Evolutionary conservation across 2,329 filamentous ascomycete species (phyloP), one percentile per base, ranked within the genome.

Genomic region (Trichoderma asperellum): DNA sequence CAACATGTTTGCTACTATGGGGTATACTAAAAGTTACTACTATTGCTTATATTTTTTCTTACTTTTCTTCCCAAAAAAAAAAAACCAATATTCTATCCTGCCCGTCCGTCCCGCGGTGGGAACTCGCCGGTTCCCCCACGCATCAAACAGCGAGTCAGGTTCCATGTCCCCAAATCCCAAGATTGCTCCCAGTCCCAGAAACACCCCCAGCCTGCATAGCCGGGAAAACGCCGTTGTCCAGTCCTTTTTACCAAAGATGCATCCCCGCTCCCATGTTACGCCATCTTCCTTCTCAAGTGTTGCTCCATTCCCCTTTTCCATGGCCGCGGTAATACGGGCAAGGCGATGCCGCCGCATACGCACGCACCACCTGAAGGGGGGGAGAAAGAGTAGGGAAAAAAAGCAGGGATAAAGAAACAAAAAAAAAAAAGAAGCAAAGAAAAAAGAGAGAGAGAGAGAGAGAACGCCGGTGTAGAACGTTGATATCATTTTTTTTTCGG

Each of bases 221-320:
- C 65, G 35, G 65, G 27, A 61, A 59, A 68, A 68, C 65, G 57
- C 57, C 65, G 65, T 43, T 57, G 8, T 43, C 57, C 56, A 68
- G 47, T 60, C 65, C 57, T 24, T 43, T 49, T 61, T 53, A 61
- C 29, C 57, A 61, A 49, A 67, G 56, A 61, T 27, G 65, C 56
- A 58, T 57, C 32, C 40, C 40, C 16, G 6, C 32, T 61, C 34
- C 27, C 65, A 68, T 43, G 57, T 60, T 61, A 55, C 65, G 65
- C 65, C 65, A 68, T 61, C 47, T 27, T 40, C 34, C 24, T 60
- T 34, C 29, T 43, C 32, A 21, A 52, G 14, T 53, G 14, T 68
- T 60, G 56, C n/a, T 56, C 43, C 18, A 21, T 24, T 27, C 35
- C n/a, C n/a, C 32, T 14, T 35, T 27, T 34, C 27, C 27, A 29